These are phyloP conservation scores for Colletotrichum noveboracense DNA, from an alignment of 2,329 filamentous ascomycete species.

Conservation along the genomic window DNA sequence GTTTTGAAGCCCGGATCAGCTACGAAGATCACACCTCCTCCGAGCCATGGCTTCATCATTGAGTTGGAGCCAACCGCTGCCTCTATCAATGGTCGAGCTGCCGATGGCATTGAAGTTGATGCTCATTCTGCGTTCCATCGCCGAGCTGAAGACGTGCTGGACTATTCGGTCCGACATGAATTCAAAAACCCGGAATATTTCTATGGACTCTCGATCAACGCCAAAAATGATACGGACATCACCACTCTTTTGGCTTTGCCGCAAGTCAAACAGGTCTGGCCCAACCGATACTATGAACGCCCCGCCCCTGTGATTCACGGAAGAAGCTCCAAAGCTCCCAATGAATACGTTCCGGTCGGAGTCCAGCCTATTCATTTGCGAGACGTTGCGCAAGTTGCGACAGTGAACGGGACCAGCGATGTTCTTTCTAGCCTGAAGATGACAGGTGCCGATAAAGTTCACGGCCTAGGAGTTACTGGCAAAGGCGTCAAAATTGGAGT, in stretches of 20 bases:
- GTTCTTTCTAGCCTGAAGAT: slow-evolving; percentile 7
- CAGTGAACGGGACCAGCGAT: slow-evolving; percentile 10
- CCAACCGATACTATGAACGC: slow-evolving; percentile 15
- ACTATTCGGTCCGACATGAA: slow-evolving; percentile 14
- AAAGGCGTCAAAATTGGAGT: slow-evolving; percentile 43
- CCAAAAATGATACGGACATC: slow-evolving; percentile 5
- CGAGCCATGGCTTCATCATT: slow-evolving; percentile 6
- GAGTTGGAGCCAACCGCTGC: not conserved
- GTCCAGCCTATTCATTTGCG: not conserved
- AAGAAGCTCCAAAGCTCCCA: not conserved
- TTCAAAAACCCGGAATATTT: slow-evolving; percentile 22
- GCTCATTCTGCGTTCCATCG: slow-evolving; percentile 8
- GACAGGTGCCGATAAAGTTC: slow-evolving; percentile 43
- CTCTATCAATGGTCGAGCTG: not conserved
- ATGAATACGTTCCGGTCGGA: not conserved
- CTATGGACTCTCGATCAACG: slow-evolving; percentile 22
- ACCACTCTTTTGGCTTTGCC: slow-evolving; percentile 4
- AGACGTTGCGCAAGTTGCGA: not conserved
- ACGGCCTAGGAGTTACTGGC: slow-evolving; percentile 39
- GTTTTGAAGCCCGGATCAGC: not conserved
- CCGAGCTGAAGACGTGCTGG: slow-evolving; percentile 7
- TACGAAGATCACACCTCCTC: not conserved
- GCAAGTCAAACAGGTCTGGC: slow-evolving; percentile 22
- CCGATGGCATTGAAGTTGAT: not conserved
- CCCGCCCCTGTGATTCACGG: slow-evolving; percentile 5